Evolutionary conservation across 164 flowering plant species (phyloP).

Genomic region (Berberis vulgaris): DNA sequence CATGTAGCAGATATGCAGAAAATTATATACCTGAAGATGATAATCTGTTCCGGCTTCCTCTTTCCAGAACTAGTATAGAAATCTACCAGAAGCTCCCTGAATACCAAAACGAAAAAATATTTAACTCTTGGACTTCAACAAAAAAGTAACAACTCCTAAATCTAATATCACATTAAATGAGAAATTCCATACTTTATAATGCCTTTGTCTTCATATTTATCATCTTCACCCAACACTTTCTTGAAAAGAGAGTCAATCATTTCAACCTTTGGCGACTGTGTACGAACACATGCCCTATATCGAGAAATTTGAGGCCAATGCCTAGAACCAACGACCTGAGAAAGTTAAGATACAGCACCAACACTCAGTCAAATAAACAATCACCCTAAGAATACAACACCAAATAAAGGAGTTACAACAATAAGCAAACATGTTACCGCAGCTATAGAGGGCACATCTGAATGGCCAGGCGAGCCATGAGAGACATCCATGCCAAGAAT

Average conservation of each 20-base stretch:
- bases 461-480: conserved; percentile 90
- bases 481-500: conserved; percentile 97
- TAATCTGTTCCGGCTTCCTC: conserved; percentile 79
- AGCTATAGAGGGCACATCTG: conserved; percentile 87
- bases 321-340: conserved; percentile 83
- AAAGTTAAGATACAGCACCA: neutral
- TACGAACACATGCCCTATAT: conserved; percentile 79
- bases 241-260: conserved; percentile 67
- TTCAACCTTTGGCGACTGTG: conserved; percentile 80
- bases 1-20: neutral
- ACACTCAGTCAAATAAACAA: neutral
- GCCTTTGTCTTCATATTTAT: conserved; percentile 55
- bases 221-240: conserved; percentile 40
- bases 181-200: conserved; percentile 39
- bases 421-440: conserved; percentile 41
- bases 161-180: neutral
- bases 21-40: conserved; percentile 63
- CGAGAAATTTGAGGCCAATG: conserved; percentile 81
- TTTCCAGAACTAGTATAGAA: conserved; percentile 64
- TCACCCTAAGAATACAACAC: neutral
- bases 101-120: neutral
- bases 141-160: neutral
- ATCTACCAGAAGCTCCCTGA: conserved; percentile 73
- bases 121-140: neutral
- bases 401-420: neutral